Conservation (phyloP, 805 yeast species). For the Saccharomycopsis javanensis region DNA sequence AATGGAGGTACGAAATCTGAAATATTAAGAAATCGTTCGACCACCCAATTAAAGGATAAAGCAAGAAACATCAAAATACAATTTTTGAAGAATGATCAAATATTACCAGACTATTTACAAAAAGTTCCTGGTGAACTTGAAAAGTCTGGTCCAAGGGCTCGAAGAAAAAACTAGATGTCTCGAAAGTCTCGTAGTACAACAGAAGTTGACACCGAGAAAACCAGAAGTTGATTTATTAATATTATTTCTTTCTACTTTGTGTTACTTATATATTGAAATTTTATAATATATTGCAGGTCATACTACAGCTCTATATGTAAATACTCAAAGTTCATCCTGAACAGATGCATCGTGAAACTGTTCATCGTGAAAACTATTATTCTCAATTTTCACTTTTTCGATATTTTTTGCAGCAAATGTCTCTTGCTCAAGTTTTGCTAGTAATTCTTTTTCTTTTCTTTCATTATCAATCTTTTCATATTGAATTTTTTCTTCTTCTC, state of each 20-base stretch:
- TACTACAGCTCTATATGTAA: neutral
- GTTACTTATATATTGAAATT: too few species aligned
- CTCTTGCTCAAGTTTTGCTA: neutral
- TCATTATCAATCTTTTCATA: neutral
- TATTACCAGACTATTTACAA: constrained; percentile 68
- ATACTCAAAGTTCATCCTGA: neutral
- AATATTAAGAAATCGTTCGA: constrained; percentile 75
- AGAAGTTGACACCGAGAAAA: too few species aligned
- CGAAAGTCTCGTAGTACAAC: neutral
- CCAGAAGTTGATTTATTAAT: too few species aligned
- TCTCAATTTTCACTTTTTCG: neutral
- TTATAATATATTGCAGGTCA: neutral
- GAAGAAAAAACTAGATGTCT: neutral
- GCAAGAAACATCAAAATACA: constrained; percentile 94
- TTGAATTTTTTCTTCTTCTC: neutral
- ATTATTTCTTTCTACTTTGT: too few species aligned
- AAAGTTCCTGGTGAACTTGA: constrained; percentile 85
- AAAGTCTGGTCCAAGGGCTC: neutral
- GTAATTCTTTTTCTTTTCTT: neutral
- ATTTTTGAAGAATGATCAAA: constrained; percentile 62
- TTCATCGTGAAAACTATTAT: neutral
- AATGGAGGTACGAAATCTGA: constrained; percentile 87
- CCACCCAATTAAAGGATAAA: constrained; percentile 89
- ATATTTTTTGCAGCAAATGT: neutral
- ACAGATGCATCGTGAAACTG: neutral